Evolutionary conservation across 129 eudicot species (phyloP).

Genomic region (Flaveria bidentis): DNA sequence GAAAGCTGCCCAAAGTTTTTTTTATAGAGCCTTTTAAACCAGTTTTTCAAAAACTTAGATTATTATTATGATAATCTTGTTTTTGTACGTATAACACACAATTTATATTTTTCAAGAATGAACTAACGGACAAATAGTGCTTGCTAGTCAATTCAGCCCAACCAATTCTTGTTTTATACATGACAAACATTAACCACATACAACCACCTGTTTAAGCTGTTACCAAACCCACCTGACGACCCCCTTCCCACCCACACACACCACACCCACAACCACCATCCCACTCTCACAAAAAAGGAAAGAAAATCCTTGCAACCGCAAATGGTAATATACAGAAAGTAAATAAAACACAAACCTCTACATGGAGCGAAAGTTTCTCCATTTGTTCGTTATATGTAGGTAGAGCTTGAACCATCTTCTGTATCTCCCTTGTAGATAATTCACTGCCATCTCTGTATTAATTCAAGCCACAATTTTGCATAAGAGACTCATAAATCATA

Average conservation of each 20-base stretch:
- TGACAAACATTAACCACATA: background rate
- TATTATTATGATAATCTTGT: background rate
- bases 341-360: constrained; percentile 56
- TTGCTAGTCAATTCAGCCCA: background rate
- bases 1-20: background rate
- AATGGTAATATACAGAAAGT: background rate
- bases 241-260: background rate
- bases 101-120: background rate
- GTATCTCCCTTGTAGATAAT: constrained; percentile 82
- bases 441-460: constrained; percentile 71
- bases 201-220: background rate
- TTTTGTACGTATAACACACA: background rate
- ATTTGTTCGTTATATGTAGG: constrained; percentile 85
- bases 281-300: background rate
- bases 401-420: constrained; percentile 95
- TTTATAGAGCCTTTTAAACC: background rate
- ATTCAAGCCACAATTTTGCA: constrained; percentile 27
- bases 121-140: background rate
- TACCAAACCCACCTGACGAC: background rate
- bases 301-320: background rate
- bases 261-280: background rate
- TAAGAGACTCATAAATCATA: constrained; percentile 13
- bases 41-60: background rate
- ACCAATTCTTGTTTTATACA: background rate
- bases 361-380: constrained; percentile 90